Percentiles rank a stretch among this genome's conserved stretches.
These are phyloP conservation scores for Paraleonurus japonicus DNA, from an alignment of 257 asterid genomes.

Conservation along the genomic window DNA sequence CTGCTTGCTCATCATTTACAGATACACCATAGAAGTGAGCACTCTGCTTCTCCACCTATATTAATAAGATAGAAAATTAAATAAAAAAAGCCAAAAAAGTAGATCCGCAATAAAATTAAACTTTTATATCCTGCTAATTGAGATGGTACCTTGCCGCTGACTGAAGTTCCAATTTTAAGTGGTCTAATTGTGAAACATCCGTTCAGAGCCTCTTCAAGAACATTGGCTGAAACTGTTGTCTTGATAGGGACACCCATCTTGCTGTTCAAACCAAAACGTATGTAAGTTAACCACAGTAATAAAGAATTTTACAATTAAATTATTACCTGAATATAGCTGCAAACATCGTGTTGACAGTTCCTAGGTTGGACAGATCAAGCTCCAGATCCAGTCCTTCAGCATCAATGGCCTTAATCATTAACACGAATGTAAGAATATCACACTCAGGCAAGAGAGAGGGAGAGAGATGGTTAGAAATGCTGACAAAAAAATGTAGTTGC, in stretches of 20 bases:
- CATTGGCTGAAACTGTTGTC: conserved; percentile 84
- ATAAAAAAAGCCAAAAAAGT: neutral
- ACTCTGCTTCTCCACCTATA: conserved; percentile 88
- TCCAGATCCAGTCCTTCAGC: conserved; percentile 95
- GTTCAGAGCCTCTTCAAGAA: conserved; percentile 91
- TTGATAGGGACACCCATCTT: conserved; percentile 92
- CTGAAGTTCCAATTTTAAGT: conserved; percentile 82
- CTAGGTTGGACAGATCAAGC: conserved; percentile 91
- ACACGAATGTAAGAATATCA: neutral
- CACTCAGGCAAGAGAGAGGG: neutral
- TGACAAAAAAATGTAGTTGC: neutral
- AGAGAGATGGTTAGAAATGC: neutral
- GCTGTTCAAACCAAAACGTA: conserved; percentile 40
- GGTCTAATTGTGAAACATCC: conserved; percentile 89
- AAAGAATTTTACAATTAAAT: neutral
- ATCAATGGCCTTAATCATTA: conserved; percentile 62
- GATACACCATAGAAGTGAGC: conserved; percentile 93
- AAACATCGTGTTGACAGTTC: conserved; percentile 95
- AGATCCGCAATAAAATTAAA: conserved; percentile 5
- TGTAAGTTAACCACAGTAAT: conserved; percentile 5
- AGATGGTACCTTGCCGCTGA: conserved; percentile 64
- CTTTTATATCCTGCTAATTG: conserved; percentile 17
- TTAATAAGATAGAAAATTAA: neutral
- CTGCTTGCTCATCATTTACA: conserved; percentile 83
- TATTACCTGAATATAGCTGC: conserved; percentile 88